Conservation (phyloP, 2,329 filamentous ascomycete genomes). For the Aspergillus calidoustus region DNA sequence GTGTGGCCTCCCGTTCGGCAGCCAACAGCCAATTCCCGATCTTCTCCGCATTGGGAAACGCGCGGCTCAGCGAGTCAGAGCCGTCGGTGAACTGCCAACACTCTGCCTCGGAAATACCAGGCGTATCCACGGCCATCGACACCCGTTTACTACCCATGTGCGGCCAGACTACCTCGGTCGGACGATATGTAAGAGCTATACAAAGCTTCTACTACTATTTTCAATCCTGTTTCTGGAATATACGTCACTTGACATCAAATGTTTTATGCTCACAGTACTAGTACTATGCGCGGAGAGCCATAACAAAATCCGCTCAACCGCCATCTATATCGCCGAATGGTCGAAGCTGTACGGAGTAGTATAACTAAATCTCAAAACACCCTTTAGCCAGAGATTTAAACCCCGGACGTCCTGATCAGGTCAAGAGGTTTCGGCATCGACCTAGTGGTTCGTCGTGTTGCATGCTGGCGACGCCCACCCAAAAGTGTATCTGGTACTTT, state of each 20-base stretch:
- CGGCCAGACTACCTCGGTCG: constrained; percentile 7
- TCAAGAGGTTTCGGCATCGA: background rate
- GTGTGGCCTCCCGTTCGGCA: constrained; percentile 14
- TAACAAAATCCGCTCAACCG: constrained; percentile 4
- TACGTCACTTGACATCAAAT: background rate
- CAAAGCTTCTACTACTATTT: background rate
- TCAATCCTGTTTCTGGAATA: background rate
- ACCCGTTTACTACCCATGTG: background rate
- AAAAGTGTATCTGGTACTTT: background rate
- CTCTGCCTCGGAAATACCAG: constrained; percentile 9
- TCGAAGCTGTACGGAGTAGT: background rate
- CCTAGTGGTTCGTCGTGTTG: background rate
- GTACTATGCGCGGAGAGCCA: background rate
- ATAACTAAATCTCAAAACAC: background rate
- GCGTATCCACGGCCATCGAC: background rate
- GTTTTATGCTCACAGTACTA: background rate
- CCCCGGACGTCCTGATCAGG: background rate
- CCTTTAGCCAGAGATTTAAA: background rate
- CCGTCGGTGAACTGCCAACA: background rate
- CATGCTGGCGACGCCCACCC: constrained; percentile 3
- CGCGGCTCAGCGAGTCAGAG: background rate
- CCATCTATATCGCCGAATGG: background rate
- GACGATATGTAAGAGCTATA: background rate
- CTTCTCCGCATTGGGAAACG: constrained; percentile 29
- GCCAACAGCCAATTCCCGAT: constrained; percentile 25